These are phyloP conservation scores for Hyphopichia burtonii DNA, from an alignment of 1,139 yeast genomes.

Conservation along the genomic window DNA sequence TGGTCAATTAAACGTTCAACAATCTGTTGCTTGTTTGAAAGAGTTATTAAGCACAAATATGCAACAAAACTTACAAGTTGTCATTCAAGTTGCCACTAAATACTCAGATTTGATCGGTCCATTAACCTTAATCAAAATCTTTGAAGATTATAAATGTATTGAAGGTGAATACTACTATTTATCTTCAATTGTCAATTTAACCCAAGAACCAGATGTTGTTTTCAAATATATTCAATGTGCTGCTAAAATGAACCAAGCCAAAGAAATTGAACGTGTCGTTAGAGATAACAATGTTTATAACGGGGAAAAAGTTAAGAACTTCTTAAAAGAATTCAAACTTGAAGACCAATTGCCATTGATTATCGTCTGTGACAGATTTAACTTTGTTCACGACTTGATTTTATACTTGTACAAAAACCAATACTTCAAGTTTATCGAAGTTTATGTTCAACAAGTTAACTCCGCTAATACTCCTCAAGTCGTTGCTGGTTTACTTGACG, in stretches of 20 bases:
- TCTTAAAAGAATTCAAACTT: slow-evolving; percentile 87
- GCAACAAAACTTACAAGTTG: slow-evolving; percentile 88
- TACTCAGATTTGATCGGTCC: slow-evolving; percentile 94
- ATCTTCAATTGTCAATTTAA: slow-evolving; percentile 87
- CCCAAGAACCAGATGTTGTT: slow-evolving; percentile 93
- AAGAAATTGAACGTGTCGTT: slow-evolving; percentile 94
- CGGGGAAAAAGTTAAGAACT: slow-evolving; percentile 96
- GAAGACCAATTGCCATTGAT: slow-evolving; percentile 96
- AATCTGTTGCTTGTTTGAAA: slow-evolving; percentile 81
- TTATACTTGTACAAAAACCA: slow-evolving; percentile 92
- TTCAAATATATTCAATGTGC: slow-evolving; percentile 96
- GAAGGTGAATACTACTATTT: slow-evolving; percentile 95
- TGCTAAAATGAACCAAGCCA: slow-evolving; percentile 82
- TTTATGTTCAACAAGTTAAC: slow-evolving; percentile 95
- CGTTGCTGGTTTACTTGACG: slow-evolving; percentile 92
- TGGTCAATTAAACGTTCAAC: slow-evolving; percentile 93
- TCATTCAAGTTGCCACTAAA: slow-evolving; percentile 94
- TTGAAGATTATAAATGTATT: slow-evolving; percentile 87
- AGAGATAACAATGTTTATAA: slow-evolving; percentile 92
- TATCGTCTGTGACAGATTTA: slow-evolving; percentile 91
- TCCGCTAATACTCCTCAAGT: slow-evolving; percentile 96
- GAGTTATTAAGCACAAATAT: slow-evolving; percentile 81
- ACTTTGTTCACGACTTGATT: slow-evolving; percentile 90
- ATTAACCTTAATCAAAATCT: slow-evolving; percentile 75
- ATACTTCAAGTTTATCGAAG: slow-evolving; percentile 93